A percentile compares a stretch with the other conserved stretches of the same genome.
phyloP scores from a whole-genome alignment of 2,329 filamentous ascomycete species.

The Incumbomyces delicatus region DNA sequence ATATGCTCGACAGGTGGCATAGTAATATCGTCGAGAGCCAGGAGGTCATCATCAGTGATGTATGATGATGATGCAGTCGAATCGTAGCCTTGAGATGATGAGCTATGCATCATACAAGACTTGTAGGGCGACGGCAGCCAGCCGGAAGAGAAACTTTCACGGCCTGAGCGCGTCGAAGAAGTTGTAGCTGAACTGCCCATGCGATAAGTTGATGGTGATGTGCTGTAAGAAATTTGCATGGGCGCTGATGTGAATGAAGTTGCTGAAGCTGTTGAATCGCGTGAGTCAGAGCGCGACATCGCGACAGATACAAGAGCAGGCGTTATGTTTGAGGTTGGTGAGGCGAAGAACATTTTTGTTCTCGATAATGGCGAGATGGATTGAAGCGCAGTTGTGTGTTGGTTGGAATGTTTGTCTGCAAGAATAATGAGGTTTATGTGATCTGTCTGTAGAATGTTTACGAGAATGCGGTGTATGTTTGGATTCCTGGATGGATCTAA shows the following conservation, averaged over 20 bases:
- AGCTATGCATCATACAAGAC: constrained; percentile 16
- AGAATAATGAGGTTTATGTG: too few species aligned
- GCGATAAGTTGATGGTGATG: constrained; percentile 15
- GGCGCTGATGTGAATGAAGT: constrained; percentile 13
- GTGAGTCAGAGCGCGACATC: constrained; percentile 22
- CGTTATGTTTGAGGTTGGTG: constrained; percentile 19
- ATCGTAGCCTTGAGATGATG: constrained; percentile 12
- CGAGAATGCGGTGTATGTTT: not conserved
- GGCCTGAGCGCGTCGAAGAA: constrained; percentile 15
- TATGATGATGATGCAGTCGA: constrained; percentile 12
- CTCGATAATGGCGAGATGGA: not conserved
- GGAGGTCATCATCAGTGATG: constrained; percentile 21
- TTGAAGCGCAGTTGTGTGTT: not conserved
- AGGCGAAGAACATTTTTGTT: constrained; percentile 18
- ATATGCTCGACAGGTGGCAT: constrained; percentile 15
- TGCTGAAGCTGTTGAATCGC: constrained; percentile 17
- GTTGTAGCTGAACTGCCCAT: constrained; percentile 10
- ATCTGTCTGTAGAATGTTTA: not conserved
- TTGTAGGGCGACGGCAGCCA: constrained; percentile 21
- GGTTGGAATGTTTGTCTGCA: too few species aligned
- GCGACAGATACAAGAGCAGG: constrained; percentile 19
- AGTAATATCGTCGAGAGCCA: constrained; percentile 12
- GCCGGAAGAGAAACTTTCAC: constrained; percentile 18
- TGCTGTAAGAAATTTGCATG: constrained; percentile 13
- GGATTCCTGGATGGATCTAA: not conserved